Base-by-base conservation (phyloP, 371 early-diverging fungal species). In the Homolaphlyctis polyrhiza region DNA sequence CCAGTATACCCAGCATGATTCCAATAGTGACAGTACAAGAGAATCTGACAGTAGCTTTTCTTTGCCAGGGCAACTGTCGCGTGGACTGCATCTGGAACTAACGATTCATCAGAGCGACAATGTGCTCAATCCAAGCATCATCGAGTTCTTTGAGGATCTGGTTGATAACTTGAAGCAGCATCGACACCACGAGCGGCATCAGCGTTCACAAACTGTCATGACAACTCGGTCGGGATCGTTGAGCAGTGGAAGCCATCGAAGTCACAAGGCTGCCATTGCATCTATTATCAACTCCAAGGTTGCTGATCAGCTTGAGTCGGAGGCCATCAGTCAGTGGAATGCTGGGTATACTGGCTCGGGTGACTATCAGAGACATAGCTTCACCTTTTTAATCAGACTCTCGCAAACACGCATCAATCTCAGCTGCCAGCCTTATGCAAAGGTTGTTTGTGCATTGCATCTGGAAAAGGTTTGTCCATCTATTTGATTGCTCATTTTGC, bases 41-140 rank as follows among this genome's bases (percentile, higher is more conserved):
- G 6, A 36, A 11, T 18, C 13, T 34, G 5, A 5, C 35, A 5
- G n/a, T 21, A 8, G 35, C 36, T 18, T 35, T 28, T 3, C n/a
- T 18, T 34, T 11, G 34, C 13, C 30, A 11, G 16, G 59, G 45
- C 18, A 13, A n/a, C 13, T 27, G 23, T n/a, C n/a, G n/a, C 11
- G 54, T 43, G 57, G 57, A 23, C 18, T 35, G 43, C 88, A 91
- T 69, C 76, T 85, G 13, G 89, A 89, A 61, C 74, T 91, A 14
- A 65, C 82, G 47, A 86, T 92, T 60, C 89, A 87, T 65, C 84
- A 89, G 32, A 90, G 91, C 60, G 80, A 86, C 43, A 92, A 92
- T 61, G 82, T 78, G 0, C 67, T 92, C n/a, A 86, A 89, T 62
- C 92, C 92, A 1, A 85, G 89, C 0, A 73, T 91, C 25, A 79